A percentile compares a stretch with the other conserved stretches of the same genome.
Evolutionary conservation across 2,329 filamentous ascomycete genomes (phyloP).

Genomic region (Exutisphaerella laricina): DNA sequence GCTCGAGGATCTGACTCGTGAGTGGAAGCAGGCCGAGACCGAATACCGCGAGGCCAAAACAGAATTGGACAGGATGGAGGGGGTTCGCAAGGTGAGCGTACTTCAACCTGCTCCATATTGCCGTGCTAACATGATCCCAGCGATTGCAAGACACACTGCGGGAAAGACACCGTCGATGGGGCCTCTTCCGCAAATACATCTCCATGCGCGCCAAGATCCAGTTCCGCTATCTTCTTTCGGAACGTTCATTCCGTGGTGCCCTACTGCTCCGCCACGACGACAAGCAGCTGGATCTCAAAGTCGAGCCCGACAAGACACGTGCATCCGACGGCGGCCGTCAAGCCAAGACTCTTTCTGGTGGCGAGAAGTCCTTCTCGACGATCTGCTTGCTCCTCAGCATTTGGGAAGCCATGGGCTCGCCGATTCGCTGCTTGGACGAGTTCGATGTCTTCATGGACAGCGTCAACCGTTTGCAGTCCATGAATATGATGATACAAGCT

Average conservation of each 20-base stretch:
- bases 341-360: constrained; percentile 88
- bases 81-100: constrained; percentile 37
- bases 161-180: constrained; percentile 69
- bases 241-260: constrained; percentile 80
- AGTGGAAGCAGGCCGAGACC: constrained; percentile 29
- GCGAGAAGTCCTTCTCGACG: constrained; percentile 96
- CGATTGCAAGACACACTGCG: constrained; percentile 56
- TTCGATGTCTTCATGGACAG: constrained; percentile 99
- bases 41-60: constrained; percentile 21
- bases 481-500: constrained; percentile 84
- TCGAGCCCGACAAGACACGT: constrained; percentile 64
- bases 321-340: constrained; percentile 66
- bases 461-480: constrained; percentile 88
- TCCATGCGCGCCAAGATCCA: constrained; percentile 78
- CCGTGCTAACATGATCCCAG: constrained; percentile 30
- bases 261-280: constrained; percentile 70
- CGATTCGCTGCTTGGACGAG: constrained; percentile 89
- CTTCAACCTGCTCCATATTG: neutral
- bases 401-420: constrained; percentile 98
- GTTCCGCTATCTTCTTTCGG: constrained; percentile 82
- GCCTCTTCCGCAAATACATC: constrained; percentile 75
- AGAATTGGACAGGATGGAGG: constrained; percentile 22
- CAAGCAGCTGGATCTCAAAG: constrained; percentile 69
- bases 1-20: constrained; percentile 26
- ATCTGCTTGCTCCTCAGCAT: constrained; percentile 88